These are phyloP conservation scores for Hericium coralloides DNA, from an alignment of 768 basidiomycete genomes.

Conservation along the genomic window DNA sequence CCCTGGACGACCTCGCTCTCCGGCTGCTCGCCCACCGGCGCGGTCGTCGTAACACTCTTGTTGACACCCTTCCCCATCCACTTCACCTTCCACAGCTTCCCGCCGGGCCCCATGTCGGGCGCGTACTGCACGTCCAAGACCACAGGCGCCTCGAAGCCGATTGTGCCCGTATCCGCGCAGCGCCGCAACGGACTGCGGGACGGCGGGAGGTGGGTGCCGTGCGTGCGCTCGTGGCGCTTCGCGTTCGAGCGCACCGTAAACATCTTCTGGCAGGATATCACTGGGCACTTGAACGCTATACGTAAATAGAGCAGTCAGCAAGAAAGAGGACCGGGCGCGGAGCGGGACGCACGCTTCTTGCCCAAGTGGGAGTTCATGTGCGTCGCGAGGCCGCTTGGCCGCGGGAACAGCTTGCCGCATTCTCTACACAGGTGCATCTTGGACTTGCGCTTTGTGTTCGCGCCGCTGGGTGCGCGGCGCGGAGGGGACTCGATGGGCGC, in stretches of 20 bases:
- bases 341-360: slow-evolving; percentile 26
- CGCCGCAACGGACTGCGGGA: slow-evolving; percentile 14
- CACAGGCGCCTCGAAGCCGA: neutral
- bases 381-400: slow-evolving; percentile 33
- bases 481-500: neutral
- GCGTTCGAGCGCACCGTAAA: slow-evolving; percentile 85
- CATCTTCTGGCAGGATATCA: slow-evolving; percentile 50
- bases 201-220: slow-evolving; percentile 33
- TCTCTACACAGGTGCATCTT: slow-evolving; percentile 32
- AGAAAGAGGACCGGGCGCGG: too few species aligned
- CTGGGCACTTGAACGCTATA: slow-evolving; percentile 39
- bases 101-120: neutral
- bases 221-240: slow-evolving; percentile 69
- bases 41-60: neutral
- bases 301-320: neutral
- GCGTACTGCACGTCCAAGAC: neutral
- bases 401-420: slow-evolving; percentile 30
- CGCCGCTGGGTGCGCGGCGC: neutral
- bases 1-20: too few species aligned
- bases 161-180: neutral
- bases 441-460: slow-evolving; percentile 20
- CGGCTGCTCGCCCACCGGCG: too few species aligned
- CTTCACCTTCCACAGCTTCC: neutral
- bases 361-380: slow-evolving; percentile 38
- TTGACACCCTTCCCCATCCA: neutral